Conservation (phyloP, 2,329 filamentous ascomycete genomes). For the Trichoderma polysporum region DNA sequence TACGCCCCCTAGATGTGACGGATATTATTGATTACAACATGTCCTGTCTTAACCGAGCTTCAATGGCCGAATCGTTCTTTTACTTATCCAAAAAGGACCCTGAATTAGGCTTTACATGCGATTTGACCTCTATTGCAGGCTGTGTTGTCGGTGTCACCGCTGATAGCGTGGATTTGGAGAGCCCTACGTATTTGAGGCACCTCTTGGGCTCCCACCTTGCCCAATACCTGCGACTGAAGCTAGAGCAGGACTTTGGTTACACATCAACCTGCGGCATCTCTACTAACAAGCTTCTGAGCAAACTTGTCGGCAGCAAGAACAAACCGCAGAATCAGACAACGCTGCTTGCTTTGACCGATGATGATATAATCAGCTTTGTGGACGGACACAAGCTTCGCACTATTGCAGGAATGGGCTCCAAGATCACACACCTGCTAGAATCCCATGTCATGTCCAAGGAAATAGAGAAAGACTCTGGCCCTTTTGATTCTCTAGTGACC, state of each 20-base stretch:
- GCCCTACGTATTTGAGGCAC: conserved; percentile 58
- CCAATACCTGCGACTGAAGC: conserved; percentile 65
- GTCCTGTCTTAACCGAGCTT: conserved; percentile 64
- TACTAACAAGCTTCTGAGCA: conserved; percentile 82
- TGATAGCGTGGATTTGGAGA: conserved; percentile 30
- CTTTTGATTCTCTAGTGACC: conserved; percentile 51
- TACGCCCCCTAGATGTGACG: conserved; percentile 67
- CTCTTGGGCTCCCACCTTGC: conserved; percentile 80
- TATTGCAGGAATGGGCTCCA: conserved; percentile 83
- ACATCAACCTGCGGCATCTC: conserved; percentile 86
- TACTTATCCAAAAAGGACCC: conserved; percentile 71
- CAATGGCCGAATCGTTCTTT: conserved; percentile 73
- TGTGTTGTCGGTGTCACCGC: conserved; percentile 43
- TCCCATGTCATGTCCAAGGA: conserved; percentile 49
- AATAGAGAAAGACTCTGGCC: conserved; percentile 35
- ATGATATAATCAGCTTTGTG: conserved; percentile 65
- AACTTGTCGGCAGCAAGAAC: conserved; percentile 78
- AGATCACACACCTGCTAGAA: conserved; percentile 51
- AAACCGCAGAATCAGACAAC: conserved; percentile 90
- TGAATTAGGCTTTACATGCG: conserved; percentile 75
- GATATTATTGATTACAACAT: conserved; percentile 84
- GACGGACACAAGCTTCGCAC: conserved; percentile 74
- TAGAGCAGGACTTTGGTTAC: conserved; percentile 78
- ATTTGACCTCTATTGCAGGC: conserved; percentile 68
- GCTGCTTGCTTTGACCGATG: conserved; percentile 64